Base-by-base conservation (phyloP, 805 yeast species). In the Ogataea sp. region DNA sequence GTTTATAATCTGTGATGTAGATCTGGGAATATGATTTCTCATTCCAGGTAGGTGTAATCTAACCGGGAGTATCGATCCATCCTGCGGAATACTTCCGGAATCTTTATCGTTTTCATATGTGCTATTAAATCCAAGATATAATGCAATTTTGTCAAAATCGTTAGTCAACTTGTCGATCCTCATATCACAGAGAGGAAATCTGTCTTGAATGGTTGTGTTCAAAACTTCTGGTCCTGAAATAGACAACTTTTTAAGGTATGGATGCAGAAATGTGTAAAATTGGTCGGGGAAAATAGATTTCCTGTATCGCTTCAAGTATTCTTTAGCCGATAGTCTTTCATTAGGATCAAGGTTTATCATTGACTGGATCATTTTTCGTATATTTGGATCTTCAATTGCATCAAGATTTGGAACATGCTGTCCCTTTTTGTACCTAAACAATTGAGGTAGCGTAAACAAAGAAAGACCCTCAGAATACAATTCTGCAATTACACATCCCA, bases 401-500 rank as follows among this genome's bases (percentile, higher is more conserved):
- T 71, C 68, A 35, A 85, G 57, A 40, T 78, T 78, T 0, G 95
- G 94, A 17, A 57, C 56, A 51, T 71, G 79, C 43, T 83, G 88
- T 2, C 78, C 73, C 42, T 73, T 74, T 50, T 80, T 80, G 59
- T 83, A 93, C 58, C 80, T 84, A 67, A 85, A 90, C 44, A 89
- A 64, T 52, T 89, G 95, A 0, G 97, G 79, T 11, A 93, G 68
- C 0, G 95, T 80, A 58, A 93, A 90, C 0, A 86, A 70, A 0
- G 97, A 84, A 15, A 83, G 71, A 0, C 97, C 97, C 47, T 93
- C 97, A 16, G 78, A 62, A 47, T 82, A 86, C 6, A 93, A 60
- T 57, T 93, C 98, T 1, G 94, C 95, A 48, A 93, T 80, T 3
- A 84, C 87, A 63, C 98, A 93, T 0, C 94, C 94, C 34, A 80